Evolutionary conservation across 2,329 filamentous ascomycete species (phyloP).

Genomic region (Sporothrix pseudoabietina): DNA sequence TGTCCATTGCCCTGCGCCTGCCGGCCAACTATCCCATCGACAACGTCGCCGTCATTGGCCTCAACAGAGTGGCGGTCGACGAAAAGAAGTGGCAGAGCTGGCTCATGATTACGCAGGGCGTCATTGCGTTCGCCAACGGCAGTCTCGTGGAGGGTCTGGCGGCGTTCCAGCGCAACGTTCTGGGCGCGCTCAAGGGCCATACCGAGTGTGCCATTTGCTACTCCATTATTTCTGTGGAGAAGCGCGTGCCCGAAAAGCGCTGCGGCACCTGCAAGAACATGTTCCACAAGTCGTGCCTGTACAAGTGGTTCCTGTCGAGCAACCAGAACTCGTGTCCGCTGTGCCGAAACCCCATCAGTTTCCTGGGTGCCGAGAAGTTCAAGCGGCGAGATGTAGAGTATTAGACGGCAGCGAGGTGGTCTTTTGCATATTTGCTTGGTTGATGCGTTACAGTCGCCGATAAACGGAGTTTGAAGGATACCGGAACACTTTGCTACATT

Average conservation of each 20-base stretch:
- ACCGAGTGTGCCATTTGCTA: conserved; percentile 97
- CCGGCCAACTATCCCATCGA: conserved; percentile 83
- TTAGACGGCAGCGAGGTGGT: not conserved
- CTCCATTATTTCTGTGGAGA: conserved; percentile 85
- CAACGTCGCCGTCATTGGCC: conserved; percentile 71
- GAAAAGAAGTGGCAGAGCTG: conserved; percentile 93
- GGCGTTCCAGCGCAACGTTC: conserved; percentile 84
- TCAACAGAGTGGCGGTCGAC: conserved; percentile 82
- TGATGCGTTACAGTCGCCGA: not conserved
- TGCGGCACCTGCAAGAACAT: conserved; percentile 92
- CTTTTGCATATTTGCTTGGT: not conserved
- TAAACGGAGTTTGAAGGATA: not conserved
- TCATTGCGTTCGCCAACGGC: conserved; percentile 90
- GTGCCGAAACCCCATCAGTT: conserved; percentile 84
- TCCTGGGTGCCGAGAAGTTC: conserved; percentile 39
- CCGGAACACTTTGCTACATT: not conserved
- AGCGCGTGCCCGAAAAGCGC: conserved; percentile 86
- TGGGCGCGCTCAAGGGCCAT: conserved; percentile 86
- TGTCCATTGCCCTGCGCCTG: conserved; percentile 78
- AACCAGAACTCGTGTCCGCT: conserved; percentile 90
- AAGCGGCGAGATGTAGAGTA: conserved; percentile 7
- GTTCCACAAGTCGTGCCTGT: conserved; percentile 88
- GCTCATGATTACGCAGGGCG: conserved; percentile 84
- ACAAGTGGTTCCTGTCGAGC: conserved; percentile 95
- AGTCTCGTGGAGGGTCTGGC: conserved; percentile 83